Evolutionary conservation across 2,329 filamentous ascomycete genomes (phyloP).

Genomic region (Dactylellina leptospora): DNA sequence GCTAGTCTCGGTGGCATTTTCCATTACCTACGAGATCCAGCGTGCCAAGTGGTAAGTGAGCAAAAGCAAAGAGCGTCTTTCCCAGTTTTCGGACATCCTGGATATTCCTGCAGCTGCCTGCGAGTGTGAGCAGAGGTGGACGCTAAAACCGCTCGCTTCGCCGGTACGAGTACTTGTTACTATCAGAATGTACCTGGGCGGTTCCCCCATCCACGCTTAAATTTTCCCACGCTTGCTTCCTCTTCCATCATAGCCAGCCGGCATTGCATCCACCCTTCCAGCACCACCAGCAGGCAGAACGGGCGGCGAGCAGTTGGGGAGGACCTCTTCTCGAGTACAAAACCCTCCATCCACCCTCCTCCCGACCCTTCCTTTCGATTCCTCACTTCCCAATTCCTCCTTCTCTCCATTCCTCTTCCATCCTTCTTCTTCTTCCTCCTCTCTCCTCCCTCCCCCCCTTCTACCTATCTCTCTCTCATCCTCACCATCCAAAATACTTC

Average conservation of each 20-base stretch:
- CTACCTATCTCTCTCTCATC: constrained; percentile 10
- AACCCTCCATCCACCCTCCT: constrained; percentile 49
- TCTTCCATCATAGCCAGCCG: constrained; percentile 19
- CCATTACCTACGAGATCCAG: constrained; percentile 49
- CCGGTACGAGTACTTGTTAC: constrained; percentile 23
- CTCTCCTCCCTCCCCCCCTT: constrained; percentile 15
- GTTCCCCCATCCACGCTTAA: constrained; percentile 45
- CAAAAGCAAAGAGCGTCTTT: constrained; percentile 38
- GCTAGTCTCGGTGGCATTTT: constrained; percentile 47
- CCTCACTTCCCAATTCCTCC: constrained; percentile 38
- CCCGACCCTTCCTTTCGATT: constrained; percentile 46
- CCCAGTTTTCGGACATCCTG: constrained; percentile 34
- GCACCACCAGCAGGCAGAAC: constrained; percentile 5
- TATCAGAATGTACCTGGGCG: constrained; percentile 17
- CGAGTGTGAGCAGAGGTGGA: constrained; percentile 15
- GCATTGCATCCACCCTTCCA: not conserved
- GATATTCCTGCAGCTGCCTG: constrained; percentile 51
- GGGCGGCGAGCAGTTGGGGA: not conserved
- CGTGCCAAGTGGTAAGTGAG: constrained; percentile 27
- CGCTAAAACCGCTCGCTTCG: constrained; percentile 54
- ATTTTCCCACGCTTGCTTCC: constrained; percentile 48
- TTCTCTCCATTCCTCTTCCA: constrained; percentile 6
- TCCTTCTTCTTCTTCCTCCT: constrained; percentile 8
- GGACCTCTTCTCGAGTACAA: constrained; percentile 51
- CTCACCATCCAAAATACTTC: constrained; percentile 43